Percentiles rank a stretch among this genome's conserved stretches.
These are phyloP conservation scores for Cytospora piceae DNA, from an alignment of 2,329 filamentous ascomycete species.

Conservation along the genomic window DNA sequence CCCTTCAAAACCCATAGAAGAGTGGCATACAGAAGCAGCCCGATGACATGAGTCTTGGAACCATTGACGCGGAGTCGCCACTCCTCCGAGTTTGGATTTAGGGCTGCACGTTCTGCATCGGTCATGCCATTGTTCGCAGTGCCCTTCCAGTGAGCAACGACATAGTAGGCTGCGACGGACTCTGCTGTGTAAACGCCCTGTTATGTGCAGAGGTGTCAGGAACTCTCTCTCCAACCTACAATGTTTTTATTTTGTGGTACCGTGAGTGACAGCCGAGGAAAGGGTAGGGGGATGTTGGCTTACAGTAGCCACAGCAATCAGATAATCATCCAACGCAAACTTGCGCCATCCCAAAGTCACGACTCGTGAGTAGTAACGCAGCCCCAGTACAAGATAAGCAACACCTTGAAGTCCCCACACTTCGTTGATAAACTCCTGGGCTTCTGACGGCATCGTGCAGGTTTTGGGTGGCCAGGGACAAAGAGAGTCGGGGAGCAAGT, in stretches of 20 bases:
- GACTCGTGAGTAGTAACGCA: constrained; percentile 35
- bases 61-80: constrained; percentile 50
- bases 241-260: not conserved
- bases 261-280: not conserved
- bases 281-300: constrained; percentile 5
- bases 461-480: constrained; percentile 21
- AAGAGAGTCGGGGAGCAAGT: too few species aligned
- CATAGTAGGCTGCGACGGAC: constrained; percentile 35
- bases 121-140: constrained; percentile 49
- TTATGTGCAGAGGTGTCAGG: not conserved
- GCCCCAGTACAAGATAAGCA: constrained; percentile 32
- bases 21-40: constrained; percentile 54
- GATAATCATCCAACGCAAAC: constrained; percentile 33
- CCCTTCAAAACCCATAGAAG: constrained; percentile 57
- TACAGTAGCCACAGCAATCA: constrained; percentile 34
- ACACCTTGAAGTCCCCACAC: constrained; percentile 36
- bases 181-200: constrained; percentile 35
- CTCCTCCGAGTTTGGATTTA: constrained; percentile 48
- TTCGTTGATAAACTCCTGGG: constrained; percentile 32
- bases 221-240: not conserved
- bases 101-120: constrained; percentile 45
- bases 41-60: constrained; percentile 57
- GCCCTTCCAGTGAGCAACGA: constrained; percentile 36
- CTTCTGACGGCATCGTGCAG: constrained; percentile 24
- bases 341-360: constrained; percentile 31